phyloP scores from a whole-genome alignment of 345 rosid genomes.

The Bruguiera sexangula region DNA sequence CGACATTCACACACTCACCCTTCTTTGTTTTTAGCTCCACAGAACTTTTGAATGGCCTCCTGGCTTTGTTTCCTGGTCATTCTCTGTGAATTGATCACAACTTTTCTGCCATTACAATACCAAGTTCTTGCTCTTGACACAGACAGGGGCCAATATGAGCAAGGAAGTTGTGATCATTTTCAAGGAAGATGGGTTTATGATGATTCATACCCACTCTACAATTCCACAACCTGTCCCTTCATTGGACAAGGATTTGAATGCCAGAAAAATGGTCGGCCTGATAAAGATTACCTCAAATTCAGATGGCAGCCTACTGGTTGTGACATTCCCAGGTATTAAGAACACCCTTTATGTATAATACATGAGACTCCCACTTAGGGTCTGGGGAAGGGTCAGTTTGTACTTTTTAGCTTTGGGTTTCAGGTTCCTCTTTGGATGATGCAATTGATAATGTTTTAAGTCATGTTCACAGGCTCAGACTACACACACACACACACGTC shows the following conservation, averaged over 20 bases:
- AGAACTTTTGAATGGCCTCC: background rate
- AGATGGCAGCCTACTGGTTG: conserved; percentile 50
- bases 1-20: no score
- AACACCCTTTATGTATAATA: no score
- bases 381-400: no score
- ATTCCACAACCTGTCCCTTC: conserved; percentile 41
- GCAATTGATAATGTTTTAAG: no score
- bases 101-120: background rate
- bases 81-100: background rate
- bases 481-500: no score
- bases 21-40: background rate
- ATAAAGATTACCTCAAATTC: conserved; percentile 35
- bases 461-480: no score
- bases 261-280: conserved; percentile 47
- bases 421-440: no score
- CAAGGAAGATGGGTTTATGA: conserved; percentile 48
- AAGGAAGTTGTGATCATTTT: conserved; percentile 31
- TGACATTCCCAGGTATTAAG: conserved; percentile 38
- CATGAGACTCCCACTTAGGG: no score
- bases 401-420: no score
- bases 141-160: background rate
- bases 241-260: conserved; percentile 37
- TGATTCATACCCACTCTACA: conserved; percentile 31
- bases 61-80: background rate
- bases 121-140: background rate